Base-by-base conservation (phyloP, 2,329 filamentous ascomycete species). In the Neoscytalidium dimidiatum region DNA sequence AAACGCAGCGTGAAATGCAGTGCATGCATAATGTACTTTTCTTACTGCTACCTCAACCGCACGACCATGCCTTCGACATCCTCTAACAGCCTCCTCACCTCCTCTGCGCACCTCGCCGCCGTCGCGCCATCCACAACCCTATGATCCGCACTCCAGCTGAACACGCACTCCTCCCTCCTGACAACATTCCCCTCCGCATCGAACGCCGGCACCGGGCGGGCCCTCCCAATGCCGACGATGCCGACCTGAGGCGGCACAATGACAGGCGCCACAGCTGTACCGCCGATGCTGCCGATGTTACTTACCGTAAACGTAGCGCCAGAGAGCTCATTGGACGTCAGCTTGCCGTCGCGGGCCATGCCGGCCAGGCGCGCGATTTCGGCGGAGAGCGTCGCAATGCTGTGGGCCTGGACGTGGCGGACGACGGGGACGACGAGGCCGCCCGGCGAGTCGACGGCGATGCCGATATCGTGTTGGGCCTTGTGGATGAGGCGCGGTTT, bases 101-200 rank as follows among this genome's bases (percentile, higher is more conserved):
- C 85, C 72, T 94, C 92, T 13, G 92, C 93, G 76, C 94, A 94
- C 69, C 94, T 86, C 21, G 95, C 95, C 86, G 97, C 92, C 66
- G 94, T 97, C 52, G 94, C 94, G 1, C 95, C 95, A 78, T 99
- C 95, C 52, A 98, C 88, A 62, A 98, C 91, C 21, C 95, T 84
- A 79, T 99, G 95, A 78, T 98, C 94, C 5, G 94, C 94, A 76
- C 92, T 94, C 94, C 94, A 98, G 79, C 94, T 98, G 71, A 98
- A 92, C 74, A 96, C 93, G 75, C 90, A 90, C 67, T 96, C 85
- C 73, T 96, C 90, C 76, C 88, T 91, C 79, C 87, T 88, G 13
- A 94, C 84, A 13, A 98, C 82, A 75, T 79, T 75, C 2, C 78
- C 81, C 44, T 78, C 71, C 67, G 80, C 77, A 26, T 78, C 79